A percentile compares a stretch with the other conserved stretches of the same genome.
phyloP scores from a whole-genome alignment of 768 basidiomycete species.

The Kwoniella sp. region DNA sequence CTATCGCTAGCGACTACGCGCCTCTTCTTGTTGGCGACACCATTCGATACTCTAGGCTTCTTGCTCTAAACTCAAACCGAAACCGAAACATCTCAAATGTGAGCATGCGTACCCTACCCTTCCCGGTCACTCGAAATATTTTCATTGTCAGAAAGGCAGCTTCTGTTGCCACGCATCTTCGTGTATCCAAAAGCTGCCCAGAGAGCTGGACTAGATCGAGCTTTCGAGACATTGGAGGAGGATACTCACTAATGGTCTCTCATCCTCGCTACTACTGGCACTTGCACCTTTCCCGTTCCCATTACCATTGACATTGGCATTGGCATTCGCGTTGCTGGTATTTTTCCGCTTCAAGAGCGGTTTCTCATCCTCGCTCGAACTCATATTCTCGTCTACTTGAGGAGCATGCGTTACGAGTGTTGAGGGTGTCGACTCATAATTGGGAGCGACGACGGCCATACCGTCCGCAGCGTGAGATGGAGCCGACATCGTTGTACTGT shows the following conservation, averaged over 20 bases:
- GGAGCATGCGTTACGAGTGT: slow-evolving; percentile 34
- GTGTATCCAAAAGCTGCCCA: too few species aligned
- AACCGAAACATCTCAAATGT: too few species aligned
- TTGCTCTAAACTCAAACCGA: slow-evolving; percentile 34
- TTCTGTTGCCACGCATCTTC: too few species aligned
- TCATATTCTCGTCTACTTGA: slow-evolving; percentile 26
- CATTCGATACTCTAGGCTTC: slow-evolving; percentile 36
- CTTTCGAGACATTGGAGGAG: background rate
- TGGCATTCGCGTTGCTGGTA: slow-evolving; percentile 5
- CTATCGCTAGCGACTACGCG: slow-evolving; percentile 41
- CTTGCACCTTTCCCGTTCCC: slow-evolving; percentile 8
- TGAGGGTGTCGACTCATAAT: slow-evolving; percentile 12
- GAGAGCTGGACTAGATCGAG: background rate
- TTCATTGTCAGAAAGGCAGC: too few species aligned
- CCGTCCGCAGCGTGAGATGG: slow-evolving; percentile 17
- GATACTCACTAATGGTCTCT: slow-evolving; percentile 42
- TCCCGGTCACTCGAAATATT: too few species aligned
- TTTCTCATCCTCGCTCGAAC: slow-evolving; percentile 32
- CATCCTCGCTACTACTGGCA: slow-evolving; percentile 40
- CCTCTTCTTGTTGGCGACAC: slow-evolving; percentile 28
- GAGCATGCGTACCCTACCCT: too few species aligned
- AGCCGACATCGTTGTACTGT: slow-evolving; percentile 7
- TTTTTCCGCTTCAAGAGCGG: slow-evolving; percentile 19
- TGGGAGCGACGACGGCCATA: slow-evolving; percentile 47
- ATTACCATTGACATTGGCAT: slow-evolving; percentile 1